Percentiles rank a stretch among this genome's conserved stretches.
phyloP scores from a whole-genome alignment of 176 grass and related monocot genomes.

The Ensete ventricosum region DNA sequence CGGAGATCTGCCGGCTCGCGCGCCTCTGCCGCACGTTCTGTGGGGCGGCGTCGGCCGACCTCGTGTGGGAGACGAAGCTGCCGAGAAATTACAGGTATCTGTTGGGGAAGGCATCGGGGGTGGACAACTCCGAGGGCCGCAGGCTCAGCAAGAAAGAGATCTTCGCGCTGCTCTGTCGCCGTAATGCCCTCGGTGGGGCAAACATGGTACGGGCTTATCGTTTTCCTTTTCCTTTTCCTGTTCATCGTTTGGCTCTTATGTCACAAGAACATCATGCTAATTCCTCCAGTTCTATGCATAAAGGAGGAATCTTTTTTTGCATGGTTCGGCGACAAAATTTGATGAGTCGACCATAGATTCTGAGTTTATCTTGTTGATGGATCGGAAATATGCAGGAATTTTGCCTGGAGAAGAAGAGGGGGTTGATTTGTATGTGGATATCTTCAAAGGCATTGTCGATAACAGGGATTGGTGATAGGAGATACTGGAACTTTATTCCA shows the following conservation, averaged over 20 bases:
- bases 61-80: constrained; percentile 82
- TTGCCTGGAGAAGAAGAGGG: constrained; percentile 70
- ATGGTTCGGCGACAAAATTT: neutral
- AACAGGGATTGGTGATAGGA: constrained; percentile 83
- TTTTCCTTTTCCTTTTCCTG: neutral
- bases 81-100: constrained; percentile 68
- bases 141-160: constrained; percentile 63
- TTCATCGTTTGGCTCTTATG: neutral
- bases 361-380: constrained; percentile 2
- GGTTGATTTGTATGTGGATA: constrained; percentile 66
- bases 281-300: too few species aligned
- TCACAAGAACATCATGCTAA: neutral
- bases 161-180: constrained; percentile 59
- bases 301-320: neutral
- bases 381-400: constrained; percentile 54
- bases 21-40: constrained; percentile 61
- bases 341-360: neutral
- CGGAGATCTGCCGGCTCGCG: constrained; percentile 73
- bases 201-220: constrained; percentile 39
- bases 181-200: constrained; percentile 50
- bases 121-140: constrained; percentile 11
- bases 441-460: constrained; percentile 78
- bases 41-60: constrained; percentile 57
- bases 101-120: constrained; percentile 29
- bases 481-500: constrained; percentile 94